These are phyloP conservation scores for Leccinum subfulvum DNA, from an alignment of 1,284 basidiomycete genomes.

Conservation along the genomic window DNA sequence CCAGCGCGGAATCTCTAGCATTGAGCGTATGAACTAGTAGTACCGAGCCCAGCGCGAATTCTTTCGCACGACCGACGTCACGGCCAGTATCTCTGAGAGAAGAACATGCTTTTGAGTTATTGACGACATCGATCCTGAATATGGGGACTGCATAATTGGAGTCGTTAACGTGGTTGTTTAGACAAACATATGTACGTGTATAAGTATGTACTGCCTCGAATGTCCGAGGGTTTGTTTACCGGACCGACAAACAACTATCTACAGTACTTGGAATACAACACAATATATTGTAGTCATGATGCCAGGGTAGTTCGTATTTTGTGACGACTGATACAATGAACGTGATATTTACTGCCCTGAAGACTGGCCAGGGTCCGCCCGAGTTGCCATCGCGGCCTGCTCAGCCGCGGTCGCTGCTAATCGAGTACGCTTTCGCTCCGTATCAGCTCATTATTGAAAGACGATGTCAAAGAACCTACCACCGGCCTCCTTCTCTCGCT, in stretches of 20 bases:
- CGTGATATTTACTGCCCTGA: slow-evolving; percentile 35
- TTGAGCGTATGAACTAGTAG: slow-evolving; percentile 52
- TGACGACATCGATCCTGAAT: slow-evolving; percentile 13
- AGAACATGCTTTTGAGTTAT: slow-evolving; percentile 74
- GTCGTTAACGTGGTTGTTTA: background rate
- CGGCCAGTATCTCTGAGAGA: slow-evolving; percentile 85
- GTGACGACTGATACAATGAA: slow-evolving; percentile 15
- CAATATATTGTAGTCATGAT: background rate
- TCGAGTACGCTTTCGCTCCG: slow-evolving; percentile 86
- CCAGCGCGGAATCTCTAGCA: slow-evolving; percentile 61
- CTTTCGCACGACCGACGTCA: slow-evolving; percentile 96
- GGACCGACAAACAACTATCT: slow-evolving; percentile 19
- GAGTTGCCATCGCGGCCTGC: slow-evolving; percentile 78
- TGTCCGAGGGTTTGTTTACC: slow-evolving; percentile 16
- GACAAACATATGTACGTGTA: background rate
- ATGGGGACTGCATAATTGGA: slow-evolving; percentile 19
- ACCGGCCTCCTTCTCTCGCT: slow-evolving; percentile 94
- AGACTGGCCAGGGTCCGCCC: slow-evolving; percentile 44
- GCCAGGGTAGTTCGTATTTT: slow-evolving; percentile 7
- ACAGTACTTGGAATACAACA: background rate
- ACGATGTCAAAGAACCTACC: slow-evolving; percentile 45
- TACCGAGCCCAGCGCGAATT: slow-evolving; percentile 85
- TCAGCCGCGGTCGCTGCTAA: slow-evolving; percentile 62
- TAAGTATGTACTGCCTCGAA: background rate
- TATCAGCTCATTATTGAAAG: slow-evolving; percentile 68